Evolutionary conservation across 169 alveolate genomes (phyloP), one percentile per base, ranked within the genome.

Genomic region (Cryptosporidium viatorum): DNA sequence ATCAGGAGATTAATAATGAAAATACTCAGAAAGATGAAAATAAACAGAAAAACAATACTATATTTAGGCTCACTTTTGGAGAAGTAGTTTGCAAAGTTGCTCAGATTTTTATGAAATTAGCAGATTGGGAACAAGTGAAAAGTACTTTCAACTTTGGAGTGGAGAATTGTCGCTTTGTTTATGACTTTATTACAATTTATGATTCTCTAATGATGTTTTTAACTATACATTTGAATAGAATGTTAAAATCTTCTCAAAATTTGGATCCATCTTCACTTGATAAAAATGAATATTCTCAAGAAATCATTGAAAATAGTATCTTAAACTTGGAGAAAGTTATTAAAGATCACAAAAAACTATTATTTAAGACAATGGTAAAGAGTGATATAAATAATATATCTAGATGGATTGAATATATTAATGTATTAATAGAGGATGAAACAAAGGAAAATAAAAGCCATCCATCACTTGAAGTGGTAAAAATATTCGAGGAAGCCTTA

Each of bases 121-220:
- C 80, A 2, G 33, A 80, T 62, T 80, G 89, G 89, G 59, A 65
- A 10, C 37, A 65, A 33, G 80, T 65, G 6, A 45, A 62, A 14
- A 43, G 41, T 29, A 80, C 41, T 3, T 80, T 59, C n/a, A 33
- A 26, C 35, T 59, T 41, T 62, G 89, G 89, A 16, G 35, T 80
- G 10, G 89, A 80, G n/a, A 80, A 62, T 6, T 62, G 73, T 39
- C 33, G 5, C 2, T 23, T 16, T 41, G 51, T 80, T 6, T 50
- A 80, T 18, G 89, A 80, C 23, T 80, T 80, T 45, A 62, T 43
- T 16, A 50, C 65, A 62, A 59, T 80, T 31, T 80, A 80, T 62
- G 89, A 80, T 65, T 80, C 89, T 43, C 50, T 80, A 48, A 62
- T 80, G 75, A 80, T 80, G 89, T 80, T 80, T 80, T 80, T 51